Percentiles rank a stretch among this genome's conserved stretches.
phyloP scores from a whole-genome alignment of 805 yeast genomes.

The Pichia thaimueangensis region DNA sequence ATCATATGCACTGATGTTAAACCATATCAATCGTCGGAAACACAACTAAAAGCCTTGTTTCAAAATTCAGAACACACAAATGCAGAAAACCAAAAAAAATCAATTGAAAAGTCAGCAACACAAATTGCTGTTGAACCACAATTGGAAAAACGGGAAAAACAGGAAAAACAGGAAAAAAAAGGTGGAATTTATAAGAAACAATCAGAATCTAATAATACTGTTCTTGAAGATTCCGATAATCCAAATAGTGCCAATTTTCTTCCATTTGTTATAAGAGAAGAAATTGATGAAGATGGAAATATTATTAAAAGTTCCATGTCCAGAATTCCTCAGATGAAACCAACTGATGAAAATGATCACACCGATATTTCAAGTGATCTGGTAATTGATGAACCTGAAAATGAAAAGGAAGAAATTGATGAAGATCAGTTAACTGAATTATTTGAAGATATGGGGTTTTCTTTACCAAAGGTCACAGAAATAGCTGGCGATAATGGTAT shows the following conservation, averaged over 20 bases:
- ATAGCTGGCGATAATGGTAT: background rate
- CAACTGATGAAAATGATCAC: conserved; percentile 1
- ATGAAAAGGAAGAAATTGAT: conserved; percentile 16
- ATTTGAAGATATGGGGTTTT: conserved; percentile 31
- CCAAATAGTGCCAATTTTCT: conserved; percentile 15
- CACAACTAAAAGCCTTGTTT: conserved; percentile 1
- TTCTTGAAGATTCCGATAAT: background rate
- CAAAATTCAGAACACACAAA: too few relatives aligned
- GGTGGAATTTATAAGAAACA: background rate
- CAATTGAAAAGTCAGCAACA: too few relatives aligned
- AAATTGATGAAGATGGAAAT: conserved; percentile 73
- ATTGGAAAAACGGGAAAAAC: background rate
- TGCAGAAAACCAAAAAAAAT: too few relatives aligned
- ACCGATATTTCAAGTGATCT: conserved; percentile 1
- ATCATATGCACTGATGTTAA: conserved; percentile 42
- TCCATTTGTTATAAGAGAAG: conserved; percentile 70
- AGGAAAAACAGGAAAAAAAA: conserved; percentile 29
- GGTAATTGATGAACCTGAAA: background rate
- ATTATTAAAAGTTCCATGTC: conserved; percentile 39
- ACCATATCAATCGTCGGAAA: conserved; percentile 24
- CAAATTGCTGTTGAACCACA: too few relatives aligned
- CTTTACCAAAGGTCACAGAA: background rate
- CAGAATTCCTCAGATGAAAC: conserved; percentile 24
- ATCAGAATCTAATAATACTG: background rate
- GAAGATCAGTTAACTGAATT: conserved; percentile 29